phyloP scores from a whole-genome alignment of 805 yeast genomes.

The Candida peoriensis region DNA sequence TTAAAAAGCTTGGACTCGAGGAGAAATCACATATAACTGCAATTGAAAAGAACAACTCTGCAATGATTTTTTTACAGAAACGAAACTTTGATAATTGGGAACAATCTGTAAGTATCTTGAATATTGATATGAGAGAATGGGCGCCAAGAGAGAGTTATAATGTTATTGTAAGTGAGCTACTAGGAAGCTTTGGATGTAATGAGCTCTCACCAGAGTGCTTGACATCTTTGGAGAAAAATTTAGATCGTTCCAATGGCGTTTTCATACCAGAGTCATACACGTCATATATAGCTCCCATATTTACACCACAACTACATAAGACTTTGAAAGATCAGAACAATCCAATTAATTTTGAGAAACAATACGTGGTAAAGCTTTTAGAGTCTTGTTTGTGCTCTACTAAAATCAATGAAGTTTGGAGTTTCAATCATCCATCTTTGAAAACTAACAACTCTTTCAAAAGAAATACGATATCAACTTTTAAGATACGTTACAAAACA shows the following conservation, averaged over 20 bases:
- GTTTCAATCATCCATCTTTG: constrained; percentile 52
- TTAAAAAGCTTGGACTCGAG: constrained; percentile 26
- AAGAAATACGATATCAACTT: constrained; percentile 28
- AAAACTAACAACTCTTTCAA: constrained; percentile 50
- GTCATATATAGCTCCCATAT: constrained; percentile 62
- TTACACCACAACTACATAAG: constrained; percentile 47
- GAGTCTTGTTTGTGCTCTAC: constrained; percentile 42
- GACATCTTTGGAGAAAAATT: constrained; percentile 35
- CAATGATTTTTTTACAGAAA: constrained; percentile 43
- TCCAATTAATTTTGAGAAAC: constrained; percentile 36
- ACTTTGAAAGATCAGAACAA: constrained; percentile 23
- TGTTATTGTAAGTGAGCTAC: constrained; percentile 70
- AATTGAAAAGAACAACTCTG: constrained; percentile 68
- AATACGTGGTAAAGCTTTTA: constrained; percentile 39
- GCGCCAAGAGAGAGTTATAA: constrained; percentile 36
- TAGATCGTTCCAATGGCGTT: constrained; percentile 38
- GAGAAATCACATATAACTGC: constrained; percentile 41
- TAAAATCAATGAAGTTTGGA: constrained; percentile 52
- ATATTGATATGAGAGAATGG: constrained; percentile 58
- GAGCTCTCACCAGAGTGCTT: constrained; percentile 85
- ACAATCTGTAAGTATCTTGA: constrained; percentile 42
- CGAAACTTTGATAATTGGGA: constrained; percentile 52
- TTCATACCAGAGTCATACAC: constrained; percentile 61
- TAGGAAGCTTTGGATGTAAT: constrained; percentile 92
- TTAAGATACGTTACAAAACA: constrained; percentile 44